A percentile compares a stretch with the other conserved stretches of the same genome.
phyloP scores from a whole-genome alignment of 106 monocot genomes.

The Posidonia australis region DNA sequence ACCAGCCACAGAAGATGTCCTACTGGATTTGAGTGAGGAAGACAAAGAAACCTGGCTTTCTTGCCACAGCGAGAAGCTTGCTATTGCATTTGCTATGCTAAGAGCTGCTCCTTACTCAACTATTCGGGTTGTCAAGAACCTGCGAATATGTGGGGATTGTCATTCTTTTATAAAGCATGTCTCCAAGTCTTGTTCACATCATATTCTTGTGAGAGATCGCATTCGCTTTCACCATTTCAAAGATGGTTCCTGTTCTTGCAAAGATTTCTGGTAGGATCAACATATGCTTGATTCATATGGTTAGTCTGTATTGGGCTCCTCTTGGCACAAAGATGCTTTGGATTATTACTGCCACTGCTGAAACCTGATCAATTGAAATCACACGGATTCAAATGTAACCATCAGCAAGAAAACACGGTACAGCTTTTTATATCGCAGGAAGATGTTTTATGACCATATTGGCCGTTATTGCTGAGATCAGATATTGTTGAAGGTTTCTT shows the following conservation, averaged over 20 bases:
- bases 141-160: constrained; percentile 58
- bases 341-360: too few species aligned
- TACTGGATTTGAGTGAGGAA: constrained; percentile 25
- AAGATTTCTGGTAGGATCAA: constrained; percentile 26
- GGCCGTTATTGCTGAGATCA: too few species aligned
- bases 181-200: constrained; percentile 10
- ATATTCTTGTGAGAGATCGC: constrained; percentile 28
- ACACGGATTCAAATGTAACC: too few species aligned
- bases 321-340: too few species aligned
- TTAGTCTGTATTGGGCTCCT: too few species aligned
- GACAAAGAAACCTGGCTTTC: constrained; percentile 31
- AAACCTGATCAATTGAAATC: too few species aligned
- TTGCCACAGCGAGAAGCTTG: constrained; percentile 34
- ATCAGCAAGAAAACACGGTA: too few species aligned
- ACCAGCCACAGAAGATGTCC: constrained; percentile 22
- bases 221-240: constrained; percentile 35
- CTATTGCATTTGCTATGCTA: constrained; percentile 18
- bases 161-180: constrained; percentile 35
- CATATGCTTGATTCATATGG: background rate
- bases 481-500: too few species aligned
- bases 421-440: too few species aligned
- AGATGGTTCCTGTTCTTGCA: constrained; percentile 29
- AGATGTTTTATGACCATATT: too few species aligned
- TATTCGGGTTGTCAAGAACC: constrained; percentile 58
- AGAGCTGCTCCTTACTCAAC: constrained; percentile 16